These are phyloP conservation scores for Penicillium manginii DNA, from an alignment of 495 filamentous ascomycete species.

Conservation along the genomic window DNA sequence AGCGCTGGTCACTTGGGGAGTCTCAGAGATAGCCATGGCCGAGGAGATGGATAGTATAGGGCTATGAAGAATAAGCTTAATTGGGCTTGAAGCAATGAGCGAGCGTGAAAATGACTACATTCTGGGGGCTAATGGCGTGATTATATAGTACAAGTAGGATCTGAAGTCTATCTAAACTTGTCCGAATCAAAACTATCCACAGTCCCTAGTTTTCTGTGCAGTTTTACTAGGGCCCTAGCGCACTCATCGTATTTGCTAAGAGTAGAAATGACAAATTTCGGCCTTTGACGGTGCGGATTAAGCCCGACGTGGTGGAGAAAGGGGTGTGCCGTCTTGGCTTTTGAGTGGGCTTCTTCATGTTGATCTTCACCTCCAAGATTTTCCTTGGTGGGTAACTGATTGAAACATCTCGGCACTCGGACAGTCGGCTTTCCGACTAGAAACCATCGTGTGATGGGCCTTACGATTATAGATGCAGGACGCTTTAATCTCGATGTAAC, in stretches of 20 bases:
- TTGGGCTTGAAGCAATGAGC: not conserved
- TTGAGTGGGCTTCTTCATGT: not conserved
- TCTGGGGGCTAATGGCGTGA: conserved; percentile 1
- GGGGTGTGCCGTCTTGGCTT: not conserved
- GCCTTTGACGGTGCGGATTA: not conserved
- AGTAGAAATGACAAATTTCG: not conserved
- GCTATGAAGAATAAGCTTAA: conserved; percentile 1
- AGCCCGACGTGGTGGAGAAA: conserved; percentile 1
- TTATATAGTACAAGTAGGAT: not conserved
- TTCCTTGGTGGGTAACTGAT: not conserved
- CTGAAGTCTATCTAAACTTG: not conserved
- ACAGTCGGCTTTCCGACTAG: not conserved
- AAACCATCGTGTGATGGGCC: not conserved
- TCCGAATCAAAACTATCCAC: not conserved
- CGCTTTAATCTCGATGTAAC: not conserved
- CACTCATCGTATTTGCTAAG: not conserved
- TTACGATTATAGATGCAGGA: not conserved
- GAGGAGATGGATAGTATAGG: not conserved
- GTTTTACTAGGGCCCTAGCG: not conserved
- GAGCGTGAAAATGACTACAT: conserved; percentile 5
- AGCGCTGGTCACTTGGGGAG: not conserved
- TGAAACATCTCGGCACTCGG: not conserved
- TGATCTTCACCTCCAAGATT: not conserved
- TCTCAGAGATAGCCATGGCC: not conserved
- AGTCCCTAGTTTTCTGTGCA: not conserved